Evolutionary conservation across 768 basidiomycete species (phyloP), one percentile per base, ranked within the genome.

Genomic region (Harrya chromipes): DNA sequence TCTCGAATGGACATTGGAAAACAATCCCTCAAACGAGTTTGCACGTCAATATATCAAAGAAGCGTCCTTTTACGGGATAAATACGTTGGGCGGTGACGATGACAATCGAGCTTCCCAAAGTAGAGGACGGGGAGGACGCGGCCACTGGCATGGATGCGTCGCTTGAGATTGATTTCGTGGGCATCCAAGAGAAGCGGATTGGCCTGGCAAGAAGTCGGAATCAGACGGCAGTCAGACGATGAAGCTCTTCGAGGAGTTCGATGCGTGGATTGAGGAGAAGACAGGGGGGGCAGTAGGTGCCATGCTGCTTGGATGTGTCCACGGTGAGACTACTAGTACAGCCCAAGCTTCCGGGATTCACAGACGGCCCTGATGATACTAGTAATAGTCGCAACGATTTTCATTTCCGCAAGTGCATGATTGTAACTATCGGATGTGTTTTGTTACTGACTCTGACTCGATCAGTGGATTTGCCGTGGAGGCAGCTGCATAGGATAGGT

Each of bases 41-140:
- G 79, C 79, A 7, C 79, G 93, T 8, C 95, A 98, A 61, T 89
- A 93, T 58, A 80, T 97, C 70, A 97, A 93, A 63, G 91, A 94
- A 65, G 91, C 82, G 0, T 92, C 93, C 3, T 91, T 89, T 66
- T 91, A 90, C 57, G 87, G 85, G 2, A 77, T 77, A 10, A 81
- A 90, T 49, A 73, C 75, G 0, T n/a, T 94, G 90, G 80, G 72
- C 77, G 0, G 70, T 97, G 36, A 79, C 90, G 54, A 73, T 97
- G 52, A 79, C 84, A 26, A 67, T 92, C 46, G 80, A 84, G 62
- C 66, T 84, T 12, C 72, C 76, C 6, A 38, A 60, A 0, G 42
- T 49, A 7, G 4, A 29, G 24, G 16, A 8, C 0, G n/a, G n/a
- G n/a, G n/a, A n/a, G n/a, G n/a, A n/a, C n/a, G n/a, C n/a, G n/a